Evolutionary conservation across 805 yeast genomes (phyloP).

Genomic region (Nakazawaea siamensis): DNA sequence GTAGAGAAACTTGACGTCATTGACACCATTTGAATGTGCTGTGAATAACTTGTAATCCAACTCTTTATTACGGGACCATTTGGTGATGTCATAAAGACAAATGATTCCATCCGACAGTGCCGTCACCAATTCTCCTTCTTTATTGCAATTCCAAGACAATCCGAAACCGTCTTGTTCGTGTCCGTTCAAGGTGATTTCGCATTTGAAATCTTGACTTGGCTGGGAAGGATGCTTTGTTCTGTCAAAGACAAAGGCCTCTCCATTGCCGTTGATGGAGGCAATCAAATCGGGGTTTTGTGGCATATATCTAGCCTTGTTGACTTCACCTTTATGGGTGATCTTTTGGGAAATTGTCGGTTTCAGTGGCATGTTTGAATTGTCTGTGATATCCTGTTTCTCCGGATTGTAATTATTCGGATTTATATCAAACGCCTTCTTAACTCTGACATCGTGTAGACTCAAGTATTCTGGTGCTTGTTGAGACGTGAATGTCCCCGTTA

Average conservation of each 20-base stretch:
- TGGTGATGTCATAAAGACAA: slow-evolving; percentile 59
- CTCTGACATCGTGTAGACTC: slow-evolving; percentile 24
- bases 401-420: slow-evolving; percentile 28
- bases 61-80: slow-evolving; percentile 20
- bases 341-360: slow-evolving; percentile 41
- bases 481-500: slow-evolving; percentile 59
- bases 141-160: slow-evolving; percentile 62
- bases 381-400: slow-evolving; percentile 23
- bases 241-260: slow-evolving; percentile 63
- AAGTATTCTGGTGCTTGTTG: slow-evolving; percentile 45
- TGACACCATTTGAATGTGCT: slow-evolving; percentile 44
- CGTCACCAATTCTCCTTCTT: slow-evolving; percentile 50
- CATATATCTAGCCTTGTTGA: slow-evolving; percentile 64
- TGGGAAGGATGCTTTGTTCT: slow-evolving; percentile 70
- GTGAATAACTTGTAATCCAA: slow-evolving; percentile 13
- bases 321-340: slow-evolving; percentile 63
- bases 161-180: slow-evolving; percentile 56
- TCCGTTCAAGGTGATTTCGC: slow-evolving; percentile 22
- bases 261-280: slow-evolving; percentile 61
- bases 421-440: slow-evolving; percentile 18
- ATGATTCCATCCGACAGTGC: slow-evolving; percentile 60
- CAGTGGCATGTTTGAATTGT: slow-evolving; percentile 22
- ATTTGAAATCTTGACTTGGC: slow-evolving; percentile 30
- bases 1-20: slow-evolving; percentile 66
- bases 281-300: slow-evolving; percentile 84